Evolutionary conservation across 1,139 yeast genomes (phyloP), one percentile per base, ranked within the genome.

Genomic region (Blastobotrys proliferans): DNA sequence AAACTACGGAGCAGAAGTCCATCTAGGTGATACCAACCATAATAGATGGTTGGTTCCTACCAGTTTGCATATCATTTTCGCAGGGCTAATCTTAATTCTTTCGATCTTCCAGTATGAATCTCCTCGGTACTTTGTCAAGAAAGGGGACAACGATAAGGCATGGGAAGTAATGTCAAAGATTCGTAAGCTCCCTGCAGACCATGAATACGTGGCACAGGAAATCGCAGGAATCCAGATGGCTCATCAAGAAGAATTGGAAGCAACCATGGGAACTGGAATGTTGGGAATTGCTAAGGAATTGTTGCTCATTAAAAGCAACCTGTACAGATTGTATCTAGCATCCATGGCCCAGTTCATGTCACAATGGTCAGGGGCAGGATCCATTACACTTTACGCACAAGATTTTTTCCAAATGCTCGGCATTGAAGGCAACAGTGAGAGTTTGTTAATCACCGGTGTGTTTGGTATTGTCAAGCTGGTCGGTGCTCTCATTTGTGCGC

Each of bases 361-460:
- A 37, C 83, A 79, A 62, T 76, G 81, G 75, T 67, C 77, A 35
- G 84, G 83, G 41, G 80, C 82, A 19, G 78, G 77, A 50, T 77
- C 82, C 2, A 66, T 77, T 40, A 77, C 81, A n/a, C 74, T 77
- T 43, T 77, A 77, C 54, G 76, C 83, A 1, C 41, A 36, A 10
- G 13, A 74, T 45, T 67, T 78, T 45, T 77, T 79, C 55, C 67
- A 68, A 25, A 67, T 76, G 44, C 70, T 74, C 43, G 83, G 83
- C n/a, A 57, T 65, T 22, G 49, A 48, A 14, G 62, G 66, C 8
- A 28, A 37, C 16, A 14, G 17, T 3, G 20, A 29, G 19, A 29
- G 72, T 2, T 61, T 75, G 36, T 62, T 72, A 22, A 35, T 35
- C 2, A 73, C 80, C 0, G 77, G 79, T 38, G 62, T 75, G 43